phyloP scores from a whole-genome alignment of 495 filamentous ascomycete genomes.

The Trichoderma reesei region DNA sequence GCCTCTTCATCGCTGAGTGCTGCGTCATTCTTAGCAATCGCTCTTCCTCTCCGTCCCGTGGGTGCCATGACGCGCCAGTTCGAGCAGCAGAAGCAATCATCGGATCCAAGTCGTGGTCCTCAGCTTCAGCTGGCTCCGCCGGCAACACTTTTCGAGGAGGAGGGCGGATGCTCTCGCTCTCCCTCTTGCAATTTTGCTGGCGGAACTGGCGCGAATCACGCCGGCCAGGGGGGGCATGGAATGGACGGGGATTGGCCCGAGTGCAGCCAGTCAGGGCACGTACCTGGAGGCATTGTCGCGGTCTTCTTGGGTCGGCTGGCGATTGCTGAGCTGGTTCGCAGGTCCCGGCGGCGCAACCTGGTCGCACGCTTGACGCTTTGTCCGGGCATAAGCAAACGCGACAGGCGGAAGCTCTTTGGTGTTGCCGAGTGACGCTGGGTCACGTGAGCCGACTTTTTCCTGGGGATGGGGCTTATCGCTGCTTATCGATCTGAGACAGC shows the following conservation, averaged over 20 bases:
- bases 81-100: not conserved
- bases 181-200: too few relatives aligned
- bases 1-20: constrained; percentile 33
- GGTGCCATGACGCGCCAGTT: not conserved
- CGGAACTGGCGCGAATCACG: too few relatives aligned
- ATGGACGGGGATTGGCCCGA: not conserved
- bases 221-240: not conserved
- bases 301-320: not conserved
- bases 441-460: not conserved
- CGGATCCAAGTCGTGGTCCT: not conserved
- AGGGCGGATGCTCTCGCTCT: too few relatives aligned
- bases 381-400: constrained; percentile 6
- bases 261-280: not conserved
- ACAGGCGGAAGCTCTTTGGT: not conserved
- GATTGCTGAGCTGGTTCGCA: not conserved
- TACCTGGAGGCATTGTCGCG: constrained; percentile 8
- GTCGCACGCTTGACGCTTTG: not conserved
- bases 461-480: not conserved
- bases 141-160: too few relatives aligned
- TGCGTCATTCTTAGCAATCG: not conserved
- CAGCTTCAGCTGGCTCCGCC: not conserved
- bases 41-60: not conserved
- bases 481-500: not conserved
- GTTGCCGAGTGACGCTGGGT: not conserved
- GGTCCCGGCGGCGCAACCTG: not conserved